phyloP scores from a whole-genome alignment of 2,329 filamentous ascomycete species.

The Calonectria multiphialidica region DNA sequence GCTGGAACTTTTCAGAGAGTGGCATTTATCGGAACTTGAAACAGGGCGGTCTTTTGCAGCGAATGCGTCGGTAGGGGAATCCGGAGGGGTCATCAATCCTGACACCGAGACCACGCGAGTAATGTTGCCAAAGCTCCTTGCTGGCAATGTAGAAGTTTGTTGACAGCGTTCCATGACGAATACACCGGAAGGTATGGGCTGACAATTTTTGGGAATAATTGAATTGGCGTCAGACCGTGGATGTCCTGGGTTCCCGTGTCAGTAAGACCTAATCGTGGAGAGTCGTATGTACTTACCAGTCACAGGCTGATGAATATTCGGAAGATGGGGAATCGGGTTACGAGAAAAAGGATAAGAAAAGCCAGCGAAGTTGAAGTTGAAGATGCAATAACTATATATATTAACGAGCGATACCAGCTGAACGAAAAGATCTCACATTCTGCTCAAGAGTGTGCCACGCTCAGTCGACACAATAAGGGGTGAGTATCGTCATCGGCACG shows the following conservation, averaged over 20 bases:
- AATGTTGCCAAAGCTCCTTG: background rate
- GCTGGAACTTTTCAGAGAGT: background rate
- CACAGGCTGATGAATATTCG: background rate
- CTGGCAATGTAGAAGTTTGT: background rate
- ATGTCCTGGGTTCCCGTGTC: background rate
- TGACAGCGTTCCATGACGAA: background rate
- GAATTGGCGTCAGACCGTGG: too few relatives aligned
- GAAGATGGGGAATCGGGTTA: background rate
- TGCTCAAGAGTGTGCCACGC: background rate
- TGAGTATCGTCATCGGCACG: background rate
- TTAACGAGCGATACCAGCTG: background rate
- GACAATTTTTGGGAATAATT: background rate
- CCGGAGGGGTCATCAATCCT: constrained; percentile 33
- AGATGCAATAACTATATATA: background rate
- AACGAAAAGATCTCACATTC: background rate
- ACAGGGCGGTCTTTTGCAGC: background rate
- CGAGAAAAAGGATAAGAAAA: background rate
- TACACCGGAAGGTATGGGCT: background rate
- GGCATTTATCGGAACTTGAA: background rate
- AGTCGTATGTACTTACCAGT: background rate
- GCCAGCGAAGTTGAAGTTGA: background rate
- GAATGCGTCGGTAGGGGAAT: constrained; percentile 35
- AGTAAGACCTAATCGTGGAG: background rate
- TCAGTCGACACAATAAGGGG: constrained; percentile 7
- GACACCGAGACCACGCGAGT: constrained; percentile 8